phyloP scores from a whole-genome alignment of 73 alveolate genomes.

The Tetrahymena thermophila region DNA sequence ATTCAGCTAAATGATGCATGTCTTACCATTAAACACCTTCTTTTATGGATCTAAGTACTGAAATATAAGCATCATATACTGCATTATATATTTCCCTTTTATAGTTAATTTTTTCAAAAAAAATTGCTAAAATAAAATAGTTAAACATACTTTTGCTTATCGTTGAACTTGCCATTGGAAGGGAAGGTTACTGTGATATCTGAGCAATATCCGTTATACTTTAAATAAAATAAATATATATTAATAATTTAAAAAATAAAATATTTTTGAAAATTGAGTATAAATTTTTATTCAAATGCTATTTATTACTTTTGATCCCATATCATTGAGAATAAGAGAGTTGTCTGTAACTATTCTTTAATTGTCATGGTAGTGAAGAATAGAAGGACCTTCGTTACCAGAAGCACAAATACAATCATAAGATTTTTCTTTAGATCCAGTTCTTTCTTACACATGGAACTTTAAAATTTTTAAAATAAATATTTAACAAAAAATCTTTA shows the following conservation, averaged over 20 bases:
- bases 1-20: slow-evolving; percentile 96
- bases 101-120: neutral
- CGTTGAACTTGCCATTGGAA: slow-evolving; percentile 74
- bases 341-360: slow-evolving; percentile 62
- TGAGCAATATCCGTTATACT: slow-evolving; percentile 87
- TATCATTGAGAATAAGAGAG: slow-evolving; percentile 68
- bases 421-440: slow-evolving; percentile 73
- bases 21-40: slow-evolving; percentile 94
- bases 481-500: neutral
- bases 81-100: slow-evolving; percentile 53
- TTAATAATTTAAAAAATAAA: neutral
- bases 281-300: neutral
- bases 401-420: slow-evolving; percentile 85
- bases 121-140: neutral
- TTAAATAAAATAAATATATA: neutral
- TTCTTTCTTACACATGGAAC: slow-evolving; percentile 55
- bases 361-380: slow-evolving; percentile 82
- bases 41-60: slow-evolving; percentile 64
- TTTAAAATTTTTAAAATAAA: neutral
- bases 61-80: slow-evolving; percentile 77
- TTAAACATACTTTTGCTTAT: slow-evolving; percentile 58
- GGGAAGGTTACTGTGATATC: slow-evolving; percentile 98
- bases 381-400: slow-evolving; percentile 70
- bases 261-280: too few species aligned
- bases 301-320: slow-evolving; percentile 53